Evolutionary conservation across 495 filamentous ascomycete genomes (phyloP), one percentile per base, ranked within the genome.

Genomic region (Amphirosellinia nigrospora): DNA sequence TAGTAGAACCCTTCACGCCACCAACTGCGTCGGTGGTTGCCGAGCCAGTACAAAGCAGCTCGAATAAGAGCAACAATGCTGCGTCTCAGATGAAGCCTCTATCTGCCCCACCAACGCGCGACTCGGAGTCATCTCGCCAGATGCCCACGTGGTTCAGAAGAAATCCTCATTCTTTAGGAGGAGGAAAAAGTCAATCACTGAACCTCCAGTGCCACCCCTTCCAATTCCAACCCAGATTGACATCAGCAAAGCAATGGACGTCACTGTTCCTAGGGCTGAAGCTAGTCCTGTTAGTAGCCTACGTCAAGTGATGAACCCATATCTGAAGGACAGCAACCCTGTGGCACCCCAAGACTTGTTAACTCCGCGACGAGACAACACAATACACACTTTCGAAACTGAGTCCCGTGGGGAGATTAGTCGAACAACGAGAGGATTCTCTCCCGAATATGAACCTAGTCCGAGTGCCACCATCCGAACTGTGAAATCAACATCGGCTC

Each of bases 151-250:
- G 7, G 71, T 98, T 64, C 91, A 90, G 66, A 97, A 99, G 82
- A 98, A 97, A 78, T 97, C 94, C 1, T 90, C 89, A 0, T 98
- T 99, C 84, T 98, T 99, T 80, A 86, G 96, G 73, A 86, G 95
- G 71, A 87, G 96, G 72, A 99, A 99, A 86, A 93, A 92, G 81
- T 97, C 94, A 3, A 64, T 89, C 81, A 65, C 91, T 87, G 76
- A 85, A 56, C 81, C 81, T 9, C 84, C 86, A 10, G 74, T 82
- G n/a, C 80, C 75, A 9, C 72, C 75, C 9, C 78, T 74, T 19
- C 74, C 74, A 9, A 34, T 76, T 21, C 79, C 72, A 15, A 13
- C 77, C 8, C 69, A 75, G 15, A 77, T 76, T 62, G 79, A 78
- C 46, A 71, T 81, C 4, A 70, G 69, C 21, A 68, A 73, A 41